phyloP scores from a whole-genome alignment of 768 basidiomycete species.

The Lepiota venenata region DNA sequence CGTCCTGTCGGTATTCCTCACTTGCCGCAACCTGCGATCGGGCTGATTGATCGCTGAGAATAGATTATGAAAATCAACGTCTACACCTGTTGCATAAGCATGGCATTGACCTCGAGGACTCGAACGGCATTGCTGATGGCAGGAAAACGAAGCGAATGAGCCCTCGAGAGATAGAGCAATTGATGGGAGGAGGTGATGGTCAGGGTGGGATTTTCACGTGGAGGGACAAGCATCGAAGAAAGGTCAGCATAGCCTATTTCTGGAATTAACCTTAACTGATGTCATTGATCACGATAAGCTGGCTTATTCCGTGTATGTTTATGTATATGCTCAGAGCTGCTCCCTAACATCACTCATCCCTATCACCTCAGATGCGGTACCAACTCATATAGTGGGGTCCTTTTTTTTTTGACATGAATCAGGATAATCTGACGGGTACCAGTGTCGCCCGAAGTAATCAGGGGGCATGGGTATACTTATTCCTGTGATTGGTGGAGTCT shows the following conservation, averaged over 20 bases:
- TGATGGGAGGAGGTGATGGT: constrained; percentile 83
- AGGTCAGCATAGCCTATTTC: constrained; percentile 45
- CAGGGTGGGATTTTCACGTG: constrained; percentile 88
- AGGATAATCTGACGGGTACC: constrained; percentile 18
- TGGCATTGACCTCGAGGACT: constrained; percentile 91
- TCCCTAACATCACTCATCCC: constrained; percentile 15
- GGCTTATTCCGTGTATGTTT: constrained; percentile 85
- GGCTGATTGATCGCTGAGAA: constrained; percentile 16
- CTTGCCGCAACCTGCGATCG: constrained; percentile 13
- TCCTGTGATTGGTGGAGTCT: constrained; percentile 99
- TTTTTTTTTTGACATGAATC: constrained; percentile 19
- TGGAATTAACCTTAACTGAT: constrained; percentile 19
- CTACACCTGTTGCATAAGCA: constrained; percentile 85
- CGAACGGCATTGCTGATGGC: constrained; percentile 59
- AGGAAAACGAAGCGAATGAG: constrained; percentile 77
- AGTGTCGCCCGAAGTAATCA: constrained; percentile 92
- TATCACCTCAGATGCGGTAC: constrained; percentile 65
- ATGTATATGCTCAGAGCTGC: constrained; percentile 13
- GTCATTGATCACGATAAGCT: constrained; percentile 44
- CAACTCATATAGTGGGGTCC: constrained; percentile 76
- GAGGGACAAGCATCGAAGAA: constrained; percentile 90
- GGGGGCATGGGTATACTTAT: constrained; percentile 89
- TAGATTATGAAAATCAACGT: constrained; percentile 95
- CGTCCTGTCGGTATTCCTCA: constrained; percentile 56
- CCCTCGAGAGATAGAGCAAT: constrained; percentile 74